Conservation (phyloP, 2,329 filamentous ascomycete species). For the Fusarium graminum region DNA sequence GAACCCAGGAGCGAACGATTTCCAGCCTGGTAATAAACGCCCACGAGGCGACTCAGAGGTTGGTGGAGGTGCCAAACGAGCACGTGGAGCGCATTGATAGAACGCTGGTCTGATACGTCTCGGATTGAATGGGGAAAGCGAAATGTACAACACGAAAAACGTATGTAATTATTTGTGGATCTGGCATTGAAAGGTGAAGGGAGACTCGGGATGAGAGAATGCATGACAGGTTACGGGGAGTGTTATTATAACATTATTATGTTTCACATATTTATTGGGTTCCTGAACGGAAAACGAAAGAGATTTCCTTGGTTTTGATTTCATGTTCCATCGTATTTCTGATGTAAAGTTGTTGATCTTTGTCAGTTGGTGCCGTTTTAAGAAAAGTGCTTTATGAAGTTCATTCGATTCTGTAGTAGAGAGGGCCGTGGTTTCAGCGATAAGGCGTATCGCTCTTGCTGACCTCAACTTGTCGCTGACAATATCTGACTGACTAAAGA, state of each 20-base stretch:
- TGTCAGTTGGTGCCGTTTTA: too few relatives aligned
- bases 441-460: not conserved
- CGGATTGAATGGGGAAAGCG: slow-evolving; percentile 14
- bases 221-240: slow-evolving; percentile 26
- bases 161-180: slow-evolving; percentile 40
- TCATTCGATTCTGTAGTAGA: not conserved
- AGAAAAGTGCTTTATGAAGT: not conserved
- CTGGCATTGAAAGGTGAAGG: slow-evolving; percentile 33
- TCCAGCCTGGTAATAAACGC: slow-evolving; percentile 70
- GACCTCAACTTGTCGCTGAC: slow-evolving; percentile 5
- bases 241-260: slow-evolving; percentile 36
- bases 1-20: slow-evolving; percentile 67
- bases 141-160: slow-evolving; percentile 46
- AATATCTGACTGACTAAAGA: not conserved
- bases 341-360: not conserved
- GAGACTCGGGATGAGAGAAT: slow-evolving; percentile 29
- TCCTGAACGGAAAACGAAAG: slow-evolving; percentile 46
- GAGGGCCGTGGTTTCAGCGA: not conserved
- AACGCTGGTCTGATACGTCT: slow-evolving; percentile 2
- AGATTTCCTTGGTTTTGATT: slow-evolving; percentile 35
- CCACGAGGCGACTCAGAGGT: slow-evolving; percentile 65
- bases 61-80: slow-evolving; percentile 59
- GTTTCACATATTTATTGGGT: slow-evolving; percentile 37
- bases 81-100: slow-evolving; percentile 56
- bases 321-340: not conserved